A percentile compares a stretch with the other conserved stretches of the same genome.
Evolutionary conservation across 2,329 filamentous ascomycete species (phyloP).

Genomic region (Zalaria sp.): DNA sequence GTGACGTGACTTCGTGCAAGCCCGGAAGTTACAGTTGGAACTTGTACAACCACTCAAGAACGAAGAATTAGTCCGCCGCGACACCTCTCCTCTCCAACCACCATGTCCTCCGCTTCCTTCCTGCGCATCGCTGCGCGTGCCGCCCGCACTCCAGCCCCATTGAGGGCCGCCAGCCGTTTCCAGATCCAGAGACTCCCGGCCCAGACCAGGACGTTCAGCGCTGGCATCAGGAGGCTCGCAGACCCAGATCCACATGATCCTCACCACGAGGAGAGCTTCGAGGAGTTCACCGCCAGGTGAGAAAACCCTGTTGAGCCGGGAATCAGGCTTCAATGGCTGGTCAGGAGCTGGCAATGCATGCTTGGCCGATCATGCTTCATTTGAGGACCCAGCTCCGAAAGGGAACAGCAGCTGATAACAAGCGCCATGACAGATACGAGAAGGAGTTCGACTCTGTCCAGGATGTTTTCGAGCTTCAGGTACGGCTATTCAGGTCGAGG

Average conservation of each 20-base stretch:
- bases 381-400: background rate
- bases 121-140: constrained; percentile 11
- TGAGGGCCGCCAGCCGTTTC: constrained; percentile 7
- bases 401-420: constrained; percentile 4
- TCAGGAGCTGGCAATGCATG: background rate
- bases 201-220: constrained; percentile 31
- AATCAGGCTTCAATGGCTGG: constrained; percentile 5
- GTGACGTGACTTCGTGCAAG: too few species aligned
- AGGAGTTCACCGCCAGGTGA: constrained; percentile 97
- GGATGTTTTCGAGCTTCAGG: constrained; percentile 99
- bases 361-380: background rate
- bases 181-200: constrained; percentile 2
- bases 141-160: constrained; percentile 8
- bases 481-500: constrained; percentile 33
- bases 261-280: constrained; percentile 92
- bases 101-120: constrained; percentile 16
- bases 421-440: constrained; percentile 73
- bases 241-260: constrained; percentile 28
- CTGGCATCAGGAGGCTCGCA: constrained; percentile 28
- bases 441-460: constrained; percentile 97
- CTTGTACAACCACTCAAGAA: constrained; percentile 3
- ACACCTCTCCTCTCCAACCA: constrained; percentile 3
- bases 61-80: background rate
- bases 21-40: too few species aligned
- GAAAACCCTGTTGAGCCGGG: constrained; percentile 14